These are phyloP conservation scores for Globisporangium yorkense DNA, from an alignment of 352 stramenopile genomes.

Conservation along the genomic window DNA sequence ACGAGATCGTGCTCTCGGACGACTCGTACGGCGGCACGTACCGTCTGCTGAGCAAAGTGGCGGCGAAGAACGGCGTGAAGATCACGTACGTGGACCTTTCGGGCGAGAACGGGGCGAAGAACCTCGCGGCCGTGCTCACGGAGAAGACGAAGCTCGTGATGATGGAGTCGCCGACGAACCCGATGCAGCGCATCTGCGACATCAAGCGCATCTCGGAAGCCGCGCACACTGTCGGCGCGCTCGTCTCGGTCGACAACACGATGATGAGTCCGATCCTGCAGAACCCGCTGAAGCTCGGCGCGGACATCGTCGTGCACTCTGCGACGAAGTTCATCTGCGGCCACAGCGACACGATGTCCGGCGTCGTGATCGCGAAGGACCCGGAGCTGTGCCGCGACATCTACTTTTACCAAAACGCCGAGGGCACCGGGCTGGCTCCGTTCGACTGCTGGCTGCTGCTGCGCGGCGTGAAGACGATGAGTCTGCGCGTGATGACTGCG, in stretches of 20 bases:
- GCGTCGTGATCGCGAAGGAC: slow-evolving; percentile 88
- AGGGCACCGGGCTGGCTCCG: slow-evolving; percentile 84
- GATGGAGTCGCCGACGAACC: slow-evolving; percentile 97
- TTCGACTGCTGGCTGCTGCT: slow-evolving; percentile 89
- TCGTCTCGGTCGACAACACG: slow-evolving; percentile 95
- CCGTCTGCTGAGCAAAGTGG: slow-evolving; percentile 86
- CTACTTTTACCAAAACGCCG: slow-evolving; percentile 90
- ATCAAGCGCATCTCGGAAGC: slow-evolving; percentile 80
- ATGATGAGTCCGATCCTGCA: slow-evolving; percentile 96
- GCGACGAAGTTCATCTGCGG: slow-evolving; percentile 98
- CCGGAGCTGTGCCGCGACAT: slow-evolving; percentile 71
- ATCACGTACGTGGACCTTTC: slow-evolving; percentile 87
- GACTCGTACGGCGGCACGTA: slow-evolving; percentile 97
- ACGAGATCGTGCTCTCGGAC: slow-evolving; percentile 91
- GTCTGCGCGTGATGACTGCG: slow-evolving; percentile 69
- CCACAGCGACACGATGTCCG: slow-evolving; percentile 96
- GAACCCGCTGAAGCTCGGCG: slow-evolving; percentile 90
- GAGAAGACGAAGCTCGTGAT: slow-evolving; percentile 92
- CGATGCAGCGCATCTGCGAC: slow-evolving; percentile 93
- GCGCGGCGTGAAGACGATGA: slow-evolving; percentile 89
- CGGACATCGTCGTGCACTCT: slow-evolving; percentile 96
- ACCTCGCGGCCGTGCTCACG: slow-evolving; percentile 44
- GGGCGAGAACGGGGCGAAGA: slow-evolving; percentile 52
- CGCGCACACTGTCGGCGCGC: slow-evolving; percentile 69
- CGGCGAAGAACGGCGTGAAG: slow-evolving; percentile 71